A percentile compares a stretch with the other conserved stretches of the same genome.
These are phyloP conservation scores for Spathaspora arborariae DNA, from an alignment of 805 yeast genomes.

Conservation along the genomic window DNA sequence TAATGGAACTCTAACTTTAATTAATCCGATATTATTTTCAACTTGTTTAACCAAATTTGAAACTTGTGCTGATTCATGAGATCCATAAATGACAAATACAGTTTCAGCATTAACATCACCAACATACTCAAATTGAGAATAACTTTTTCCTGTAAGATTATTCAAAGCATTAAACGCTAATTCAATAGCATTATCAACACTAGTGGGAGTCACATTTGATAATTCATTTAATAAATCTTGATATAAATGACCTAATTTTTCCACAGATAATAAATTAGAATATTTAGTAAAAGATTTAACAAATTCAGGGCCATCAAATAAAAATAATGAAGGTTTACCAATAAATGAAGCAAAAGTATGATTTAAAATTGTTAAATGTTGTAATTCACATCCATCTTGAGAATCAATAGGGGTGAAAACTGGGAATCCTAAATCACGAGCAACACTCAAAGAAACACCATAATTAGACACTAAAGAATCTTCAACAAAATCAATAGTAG, in stretches of 20 bases:
- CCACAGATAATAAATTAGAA: constrained; percentile 41
- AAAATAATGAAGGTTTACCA: constrained; percentile 59
- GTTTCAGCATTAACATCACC: constrained; percentile 63
- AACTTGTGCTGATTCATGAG: constrained; percentile 59
- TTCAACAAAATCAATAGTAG: constrained; percentile 58
- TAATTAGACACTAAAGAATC: constrained; percentile 62
- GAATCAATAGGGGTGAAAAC: constrained; percentile 62
- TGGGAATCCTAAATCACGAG: constrained; percentile 60
- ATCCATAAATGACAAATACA: constrained; percentile 80
- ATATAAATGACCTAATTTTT: constrained; percentile 36
- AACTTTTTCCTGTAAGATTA: constrained; percentile 48
- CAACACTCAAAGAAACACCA: constrained; percentile 54
- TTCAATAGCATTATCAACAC: constrained; percentile 34
- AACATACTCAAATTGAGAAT: constrained; percentile 63
- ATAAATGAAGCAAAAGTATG: constrained; percentile 50
- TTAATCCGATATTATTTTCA: constrained; percentile 52
- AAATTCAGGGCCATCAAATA: constrained; percentile 77
- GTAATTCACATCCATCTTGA: constrained; percentile 53
- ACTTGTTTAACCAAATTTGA: constrained; percentile 38
- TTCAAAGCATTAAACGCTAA: constrained; percentile 51
- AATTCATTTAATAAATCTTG: constrained; percentile 28
- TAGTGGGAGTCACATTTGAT: constrained; percentile 21
- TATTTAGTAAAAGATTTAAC: constrained; percentile 48
- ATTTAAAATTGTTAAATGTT: constrained; percentile 62
- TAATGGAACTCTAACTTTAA: constrained; percentile 71